Base-by-base conservation (phyloP, 225 moss, liverwort and hornwort species). In the Lunularia cruciata region DNA sequence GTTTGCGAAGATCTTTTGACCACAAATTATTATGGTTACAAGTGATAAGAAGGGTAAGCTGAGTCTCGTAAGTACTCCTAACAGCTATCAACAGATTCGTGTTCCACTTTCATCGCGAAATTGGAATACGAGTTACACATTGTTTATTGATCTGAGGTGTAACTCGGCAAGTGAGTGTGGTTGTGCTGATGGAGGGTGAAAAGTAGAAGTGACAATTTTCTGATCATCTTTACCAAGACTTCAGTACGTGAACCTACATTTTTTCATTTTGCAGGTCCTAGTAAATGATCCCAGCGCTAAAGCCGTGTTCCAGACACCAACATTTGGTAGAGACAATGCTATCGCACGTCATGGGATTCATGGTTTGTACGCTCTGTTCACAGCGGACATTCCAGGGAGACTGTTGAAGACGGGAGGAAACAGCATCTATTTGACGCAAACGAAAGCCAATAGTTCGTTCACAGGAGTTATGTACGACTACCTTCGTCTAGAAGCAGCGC, bases 391-490 rank as follows among this genome's bases (percentile, higher is more conserved):
- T 8, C 72, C 79, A 27, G 70, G 83, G 0, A 5, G 39, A 8
- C 81, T 75, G 47, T 34, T 94, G 49, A 75, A 49, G 53, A 74
- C 60, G 0, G 94, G 94, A 18, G 68, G 49, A 32, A 94, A 94
- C 60, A 77, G 49, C 33, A 79, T 94, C 47, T 89, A 72, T 57
- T 82, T 94, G 23, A 86, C 83, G 1, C 94, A 94, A 72, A 65
- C 89, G 57, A 91, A 89, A 75, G 79, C 87, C 42, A 57, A 71
- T 2, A 86, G 89, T 4, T 89, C 89, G 42, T 94, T 94, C 76
- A 85, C 77, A 8, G 94, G 78, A 60, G 75, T 94, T 12, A 86
- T 94, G 87, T 94, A 94, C 52, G 94, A 94, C 64, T 91, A 94
- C 26, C 61, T 94, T 78, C 91, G 91, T 14, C 82, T 94, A 22